Evolutionary conservation across 2,329 filamentous ascomycete species (phyloP).

Genomic region (Penicillium brevicompactum): DNA sequence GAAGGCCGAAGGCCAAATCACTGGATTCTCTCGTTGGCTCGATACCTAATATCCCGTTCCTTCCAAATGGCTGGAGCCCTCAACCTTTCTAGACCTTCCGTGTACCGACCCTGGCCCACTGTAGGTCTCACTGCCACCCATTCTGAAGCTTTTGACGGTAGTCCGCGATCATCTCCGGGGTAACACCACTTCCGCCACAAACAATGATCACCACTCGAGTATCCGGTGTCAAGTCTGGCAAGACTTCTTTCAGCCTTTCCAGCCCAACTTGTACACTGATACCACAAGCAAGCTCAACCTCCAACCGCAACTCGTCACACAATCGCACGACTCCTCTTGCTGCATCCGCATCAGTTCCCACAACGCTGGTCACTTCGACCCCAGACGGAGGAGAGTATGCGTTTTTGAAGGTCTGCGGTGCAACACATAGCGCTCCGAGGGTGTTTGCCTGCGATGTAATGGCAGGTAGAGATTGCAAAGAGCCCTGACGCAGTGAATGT

Average conservation of each 20-base stretch:
- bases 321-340: slow-evolving; percentile 73
- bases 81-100: no score
- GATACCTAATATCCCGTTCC: no score
- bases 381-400: slow-evolving; percentile 45
- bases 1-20: no score
- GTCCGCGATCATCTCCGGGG: slow-evolving; percentile 52
- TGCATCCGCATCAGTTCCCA: slow-evolving; percentile 73
- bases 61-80: no score
- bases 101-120: no score
- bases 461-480: slow-evolving; percentile 61
- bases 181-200: slow-evolving; percentile 53
- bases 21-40: no score
- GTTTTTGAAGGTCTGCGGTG: slow-evolving; percentile 65
- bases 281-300: slow-evolving; percentile 82
- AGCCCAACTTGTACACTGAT: slow-evolving; percentile 63
- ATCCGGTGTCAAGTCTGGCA: slow-evolving; percentile 30
- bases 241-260: slow-evolving; percentile 25
- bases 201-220: slow-evolving; percentile 41
- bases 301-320: slow-evolving; percentile 73
- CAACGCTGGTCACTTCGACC: slow-evolving; percentile 56
- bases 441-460: slow-evolving; percentile 75
- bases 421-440: slow-evolving; percentile 68
- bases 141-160: slow-evolving; percentile 48
- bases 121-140: slow-evolving; percentile 27
- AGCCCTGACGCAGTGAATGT: slow-evolving; percentile 56